These are phyloP conservation scores for Panaeolus cyanescens DNA, from an alignment of 768 basidiomycete genomes.

Conservation along the genomic window DNA sequence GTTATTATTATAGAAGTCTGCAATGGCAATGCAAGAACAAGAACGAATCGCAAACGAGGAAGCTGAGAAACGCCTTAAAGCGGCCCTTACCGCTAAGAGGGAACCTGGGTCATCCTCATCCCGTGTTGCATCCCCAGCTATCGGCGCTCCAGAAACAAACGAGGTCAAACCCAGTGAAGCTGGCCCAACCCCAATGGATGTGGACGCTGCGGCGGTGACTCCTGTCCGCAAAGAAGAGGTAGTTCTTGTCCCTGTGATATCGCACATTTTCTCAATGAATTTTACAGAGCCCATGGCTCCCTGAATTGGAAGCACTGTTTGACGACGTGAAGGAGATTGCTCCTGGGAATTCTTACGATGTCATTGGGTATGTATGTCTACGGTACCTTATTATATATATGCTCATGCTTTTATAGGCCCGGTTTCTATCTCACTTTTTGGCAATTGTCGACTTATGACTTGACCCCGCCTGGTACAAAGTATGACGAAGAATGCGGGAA, in stretches of 20 bases:
- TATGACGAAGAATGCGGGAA: slow-evolving; percentile 80
- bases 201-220: slow-evolving; percentile 36
- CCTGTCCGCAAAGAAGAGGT: slow-evolving; percentile 39
- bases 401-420: slow-evolving; percentile 71
- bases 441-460: slow-evolving; percentile 92
- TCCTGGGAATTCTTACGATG: slow-evolving; percentile 60
- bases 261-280: slow-evolving; percentile 2
- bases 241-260: slow-evolving; percentile 11
- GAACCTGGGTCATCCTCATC: slow-evolving; percentile 60
- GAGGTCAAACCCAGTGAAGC: slow-evolving; percentile 33
- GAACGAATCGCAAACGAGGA: slow-evolving; percentile 72
- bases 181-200: slow-evolving; percentile 57
- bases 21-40: slow-evolving; percentile 66
- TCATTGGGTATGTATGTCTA: slow-evolving; percentile 63
- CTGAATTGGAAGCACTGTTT: slow-evolving; percentile 71
- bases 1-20: slow-evolving; percentile 45
- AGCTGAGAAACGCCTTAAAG: slow-evolving; percentile 80
- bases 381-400: slow-evolving; percentile 9
- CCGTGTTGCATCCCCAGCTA: slow-evolving; percentile 65
- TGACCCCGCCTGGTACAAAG: slow-evolving; percentile 70
- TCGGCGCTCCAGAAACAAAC: slow-evolving; percentile 28
- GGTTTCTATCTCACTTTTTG: slow-evolving; percentile 96
- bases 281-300: slow-evolving; percentile 75
- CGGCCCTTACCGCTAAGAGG: slow-evolving; percentile 75
- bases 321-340: slow-evolving; percentile 74